phyloP scores from a whole-genome alignment of 371 early-diverging fungal genomes.

The Sporodiniella umbellata region DNA sequence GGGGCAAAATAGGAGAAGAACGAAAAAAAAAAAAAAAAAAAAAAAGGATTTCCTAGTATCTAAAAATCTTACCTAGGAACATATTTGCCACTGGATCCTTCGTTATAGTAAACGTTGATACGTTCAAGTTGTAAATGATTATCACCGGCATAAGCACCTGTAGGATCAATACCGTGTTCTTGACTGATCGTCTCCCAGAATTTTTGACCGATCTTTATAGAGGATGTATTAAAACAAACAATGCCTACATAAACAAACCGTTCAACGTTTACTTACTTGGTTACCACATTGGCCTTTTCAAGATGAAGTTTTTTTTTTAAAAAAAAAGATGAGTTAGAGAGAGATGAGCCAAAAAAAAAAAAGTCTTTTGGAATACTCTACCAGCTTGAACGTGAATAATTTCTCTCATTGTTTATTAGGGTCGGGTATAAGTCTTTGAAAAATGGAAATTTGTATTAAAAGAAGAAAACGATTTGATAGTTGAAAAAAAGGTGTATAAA shows the following conservation, averaged over 20 bases:
- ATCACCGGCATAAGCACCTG: conserved; percentile 74
- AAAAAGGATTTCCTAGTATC: no score
- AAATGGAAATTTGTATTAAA: conserved; percentile 1
- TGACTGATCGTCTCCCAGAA: conserved; percentile 89
- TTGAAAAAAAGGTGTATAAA: not conserved
- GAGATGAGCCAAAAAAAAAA: not conserved
- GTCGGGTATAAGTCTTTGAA: conserved; percentile 2
- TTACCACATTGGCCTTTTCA: conserved; percentile 77
- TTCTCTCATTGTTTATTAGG: conserved; percentile 84
- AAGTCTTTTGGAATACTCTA: conserved; percentile 5
- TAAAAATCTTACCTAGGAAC: conserved; percentile 68
- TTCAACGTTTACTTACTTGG: conserved; percentile 63
- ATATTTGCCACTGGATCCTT: conserved; percentile 77
- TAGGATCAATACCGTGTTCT: conserved; percentile 82
- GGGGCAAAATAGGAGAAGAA: no score
- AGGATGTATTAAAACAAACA: not conserved
- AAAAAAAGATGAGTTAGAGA: not conserved
- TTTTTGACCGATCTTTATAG: conserved; percentile 66
- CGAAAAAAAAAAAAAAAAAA: no score
- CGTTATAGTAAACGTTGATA: conserved; percentile 97
- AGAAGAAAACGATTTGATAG: not conserved
- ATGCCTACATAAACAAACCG: no score
- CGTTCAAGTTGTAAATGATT: conserved; percentile 91
- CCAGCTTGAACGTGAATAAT: conserved; percentile 98
- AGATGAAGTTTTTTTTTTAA: no score